Evolutionary conservation across 192 early-diverging fungal genomes (phyloP).

Genomic region (Linderina pennispora): DNA sequence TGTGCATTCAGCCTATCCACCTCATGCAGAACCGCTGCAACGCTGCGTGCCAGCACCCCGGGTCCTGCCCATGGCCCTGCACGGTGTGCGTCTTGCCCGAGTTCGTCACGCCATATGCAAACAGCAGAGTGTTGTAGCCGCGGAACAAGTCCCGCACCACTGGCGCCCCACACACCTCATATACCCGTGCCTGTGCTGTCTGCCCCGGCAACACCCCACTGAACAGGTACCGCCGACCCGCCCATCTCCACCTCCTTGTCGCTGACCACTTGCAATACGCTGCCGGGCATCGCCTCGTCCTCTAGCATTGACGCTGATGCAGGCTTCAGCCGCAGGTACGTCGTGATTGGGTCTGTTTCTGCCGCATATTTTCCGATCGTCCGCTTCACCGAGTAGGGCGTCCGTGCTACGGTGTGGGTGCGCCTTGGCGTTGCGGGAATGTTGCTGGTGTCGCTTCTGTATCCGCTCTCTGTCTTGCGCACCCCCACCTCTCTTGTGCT

Average conservation of each 20-base stretch:
- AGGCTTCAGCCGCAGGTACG: conserved; percentile 41
- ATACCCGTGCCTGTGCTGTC: conserved; percentile 49
- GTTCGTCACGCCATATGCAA: conserved; percentile 67
- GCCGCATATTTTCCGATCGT: conserved; percentile 31
- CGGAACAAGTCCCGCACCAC: conserved; percentile 49
- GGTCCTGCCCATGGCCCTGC: conserved; percentile 46
- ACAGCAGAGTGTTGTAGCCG: conserved; percentile 58
- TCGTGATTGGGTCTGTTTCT: conserved; percentile 42
- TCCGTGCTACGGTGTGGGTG: too few relatives aligned
- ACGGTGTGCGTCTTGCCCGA: conserved; percentile 68
- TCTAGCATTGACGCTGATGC: conserved; percentile 3
- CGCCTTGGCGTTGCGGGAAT: too few relatives aligned
- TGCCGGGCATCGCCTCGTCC: conserved; percentile 2
- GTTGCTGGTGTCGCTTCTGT: too few relatives aligned
- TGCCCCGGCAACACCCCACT: conserved; percentile 51
- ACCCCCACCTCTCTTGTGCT: too few relatives aligned
- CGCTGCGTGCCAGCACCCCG: conserved; percentile 54
- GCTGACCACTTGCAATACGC: conserved; percentile 34
- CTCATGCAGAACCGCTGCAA: conserved; percentile 54
- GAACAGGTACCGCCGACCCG: conserved; percentile 51
- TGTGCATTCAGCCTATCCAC: conserved; percentile 31
- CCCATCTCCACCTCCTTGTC: conserved; percentile 44
- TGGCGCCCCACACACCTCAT: conserved; percentile 53
- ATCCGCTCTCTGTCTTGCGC: too few relatives aligned
- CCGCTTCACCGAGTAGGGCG: conserved; percentile 40